Conservation (phyloP, 305 asterid species). For the Fraxinus floribunda region DNA sequence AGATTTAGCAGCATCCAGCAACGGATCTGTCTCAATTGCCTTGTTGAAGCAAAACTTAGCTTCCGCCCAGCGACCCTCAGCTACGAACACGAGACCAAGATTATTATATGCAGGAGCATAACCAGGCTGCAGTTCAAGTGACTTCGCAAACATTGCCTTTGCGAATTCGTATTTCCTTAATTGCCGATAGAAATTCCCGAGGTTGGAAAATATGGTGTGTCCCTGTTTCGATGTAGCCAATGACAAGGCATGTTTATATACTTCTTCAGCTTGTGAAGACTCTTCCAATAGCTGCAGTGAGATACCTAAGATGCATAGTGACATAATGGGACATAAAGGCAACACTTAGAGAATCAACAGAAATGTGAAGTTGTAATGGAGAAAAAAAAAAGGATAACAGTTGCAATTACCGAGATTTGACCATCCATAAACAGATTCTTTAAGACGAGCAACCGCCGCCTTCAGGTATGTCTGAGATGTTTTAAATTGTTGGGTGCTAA, state of each 20-base stretch:
- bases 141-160: conserved; percentile 87
- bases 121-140: conserved; percentile 88
- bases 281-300: conserved; percentile 82
- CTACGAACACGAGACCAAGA: conserved; percentile 90
- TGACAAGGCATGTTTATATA: conserved; percentile 72
- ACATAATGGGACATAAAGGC: conserved; percentile 14
- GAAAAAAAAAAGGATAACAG: not conserved
- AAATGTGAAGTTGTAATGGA: not conserved
- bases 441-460: conserved; percentile 78
- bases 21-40: conserved; percentile 74
- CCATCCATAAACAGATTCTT: conserved; percentile 79
- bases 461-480: conserved; percentile 73
- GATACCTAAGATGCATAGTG: conserved; percentile 52
- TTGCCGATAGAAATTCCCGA: conserved; percentile 86
- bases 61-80: conserved; percentile 77
- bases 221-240: conserved; percentile 73
- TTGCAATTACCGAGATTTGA: conserved; percentile 77
- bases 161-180: conserved; percentile 58
- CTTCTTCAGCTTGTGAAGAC: conserved; percentile 72
- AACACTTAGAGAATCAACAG: not conserved
- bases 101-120: conserved; percentile 96
- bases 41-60: conserved; percentile 79
- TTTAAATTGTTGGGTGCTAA: conserved; percentile 80
- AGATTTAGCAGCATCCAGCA: conserved; percentile 89
- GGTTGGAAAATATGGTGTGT: conserved; percentile 71